phyloP scores from a whole-genome alignment of 257 asterid species.

The Penstemon eatonii region DNA sequence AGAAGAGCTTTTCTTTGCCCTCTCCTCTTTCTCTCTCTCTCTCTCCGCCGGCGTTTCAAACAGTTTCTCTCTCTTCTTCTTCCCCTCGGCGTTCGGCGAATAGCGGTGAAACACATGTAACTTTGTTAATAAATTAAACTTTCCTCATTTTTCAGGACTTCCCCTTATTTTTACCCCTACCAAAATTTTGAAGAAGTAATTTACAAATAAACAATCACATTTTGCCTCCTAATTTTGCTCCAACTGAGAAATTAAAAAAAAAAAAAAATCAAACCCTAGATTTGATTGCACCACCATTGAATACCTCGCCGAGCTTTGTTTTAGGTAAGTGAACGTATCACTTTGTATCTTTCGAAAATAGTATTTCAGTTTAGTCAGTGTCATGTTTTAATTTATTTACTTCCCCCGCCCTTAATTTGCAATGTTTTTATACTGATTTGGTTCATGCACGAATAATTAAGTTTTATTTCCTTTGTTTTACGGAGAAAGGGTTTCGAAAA shows the following conservation, averaged over 20 bases:
- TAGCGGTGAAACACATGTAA: no score
- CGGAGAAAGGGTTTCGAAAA: constrained; percentile 21
- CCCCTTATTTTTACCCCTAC: not conserved
- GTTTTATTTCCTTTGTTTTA: not conserved
- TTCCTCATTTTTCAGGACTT: not conserved
- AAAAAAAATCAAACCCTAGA: constrained; percentile 13
- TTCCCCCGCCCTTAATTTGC: not conserved
- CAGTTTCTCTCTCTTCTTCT: no score
- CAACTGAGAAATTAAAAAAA: not conserved
- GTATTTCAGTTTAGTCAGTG: constrained; percentile 8
- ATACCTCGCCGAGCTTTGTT: constrained; percentile 18
- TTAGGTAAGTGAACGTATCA: constrained; percentile 24
- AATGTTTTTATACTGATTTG: constrained; percentile 5
- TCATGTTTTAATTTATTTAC: not conserved
- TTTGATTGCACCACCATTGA: constrained; percentile 13
- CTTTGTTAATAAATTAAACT: not conserved
- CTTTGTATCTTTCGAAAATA: not conserved
- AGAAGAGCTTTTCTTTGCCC: no score
- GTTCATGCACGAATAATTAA: constrained; percentile 17
- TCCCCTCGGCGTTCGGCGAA: no score
- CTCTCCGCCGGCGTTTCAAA: no score
- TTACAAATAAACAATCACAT: constrained; percentile 10
- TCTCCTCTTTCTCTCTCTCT: no score
- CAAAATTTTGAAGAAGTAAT: constrained; percentile 9
- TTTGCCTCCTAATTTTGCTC: constrained; percentile 23